Evolutionary conservation across 129 eudicot genomes (phyloP), one percentile per base, ranked within the genome.

Genomic region (Kitagawia praeruptora): DNA sequence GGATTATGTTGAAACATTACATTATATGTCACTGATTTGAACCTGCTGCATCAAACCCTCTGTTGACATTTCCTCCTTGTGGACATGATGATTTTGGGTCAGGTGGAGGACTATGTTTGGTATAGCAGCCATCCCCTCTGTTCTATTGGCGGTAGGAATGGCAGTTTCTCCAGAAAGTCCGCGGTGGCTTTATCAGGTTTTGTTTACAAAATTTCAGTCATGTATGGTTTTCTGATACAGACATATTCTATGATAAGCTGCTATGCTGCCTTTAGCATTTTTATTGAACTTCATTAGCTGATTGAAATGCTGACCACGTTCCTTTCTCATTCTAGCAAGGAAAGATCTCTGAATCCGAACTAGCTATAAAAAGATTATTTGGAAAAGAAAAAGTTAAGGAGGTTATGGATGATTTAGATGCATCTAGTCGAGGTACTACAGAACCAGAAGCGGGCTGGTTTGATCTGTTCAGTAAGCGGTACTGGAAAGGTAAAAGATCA

Each of bases 91-190:
- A 40, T 41, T 46, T n/a, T 80, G 63, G 66, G 28, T n/a, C 80
- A 95, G 98, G 98, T 94, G 98, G 98, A 86, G 98, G 77, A 80
- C 89, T 81, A 94, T 94, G 98, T 94, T 92, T 87, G 97, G 93
- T 81, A 75, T 94, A 87, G 91, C 98, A 49, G 80, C 85, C 74
- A 78, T 94, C 82, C 98, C 98, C 44, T 90, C 98, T 21, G 85
- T 94, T 47, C 75, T 92, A 69, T 80, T 94, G 81, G 98, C 96
- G 45, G 77, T 94, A 58, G 98, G 98, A 83, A 94, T 94, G 97
- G 87, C 89, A 38, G 85, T 92, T 81, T 87, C 94, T 92, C 98
- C 98, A 25, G 98, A 94, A 85, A 92, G 98, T 83, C 98, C 97
- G 2, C 89, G 97, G 49, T 94, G 98, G 98, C 97, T 94, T 80